Percentiles rank a stretch among this genome's conserved stretches.
Evolutionary conservation across 2,329 filamentous ascomycete genomes (phyloP).

Genomic region (Monosporascus sp.): DNA sequence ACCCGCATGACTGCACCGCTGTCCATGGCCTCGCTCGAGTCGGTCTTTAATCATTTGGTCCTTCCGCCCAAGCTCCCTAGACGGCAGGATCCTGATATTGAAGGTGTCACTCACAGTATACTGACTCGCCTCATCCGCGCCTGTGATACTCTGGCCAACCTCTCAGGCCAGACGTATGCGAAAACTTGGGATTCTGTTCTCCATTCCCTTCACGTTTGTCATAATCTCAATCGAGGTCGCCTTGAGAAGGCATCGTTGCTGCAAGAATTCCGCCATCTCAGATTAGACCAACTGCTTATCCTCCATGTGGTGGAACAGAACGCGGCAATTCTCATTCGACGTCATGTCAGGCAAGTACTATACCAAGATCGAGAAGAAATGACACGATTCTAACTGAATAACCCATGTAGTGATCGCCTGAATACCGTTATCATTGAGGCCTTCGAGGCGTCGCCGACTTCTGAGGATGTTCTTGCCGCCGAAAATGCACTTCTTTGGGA

Average conservation of each 20-base stretch:
- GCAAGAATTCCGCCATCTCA: conserved; percentile 8
- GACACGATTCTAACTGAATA: not conserved
- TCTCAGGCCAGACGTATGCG: too few relatives aligned
- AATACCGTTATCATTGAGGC: conserved; percentile 44
- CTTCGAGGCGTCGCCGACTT: conserved; percentile 49
- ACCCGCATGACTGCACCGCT: too few relatives aligned
- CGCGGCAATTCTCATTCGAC: conserved; percentile 18
- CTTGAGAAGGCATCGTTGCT: conserved; percentile 13
- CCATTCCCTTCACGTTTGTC: conserved; percentile 11
- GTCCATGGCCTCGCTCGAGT: too few relatives aligned
- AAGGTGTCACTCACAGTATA: too few relatives aligned
- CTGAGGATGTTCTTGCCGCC: conserved; percentile 41
- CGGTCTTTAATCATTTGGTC: too few relatives aligned
- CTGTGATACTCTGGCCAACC: too few relatives aligned
- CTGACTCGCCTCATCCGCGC: too few relatives aligned
- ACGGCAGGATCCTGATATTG: too few relatives aligned
- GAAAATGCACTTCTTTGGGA: conserved; percentile 44
- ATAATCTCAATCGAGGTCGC: conserved; percentile 11
- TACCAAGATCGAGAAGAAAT: too few relatives aligned
- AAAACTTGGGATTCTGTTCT: too few relatives aligned
- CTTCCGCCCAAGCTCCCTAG: too few relatives aligned
- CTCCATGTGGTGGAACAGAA: conserved; percentile 22
- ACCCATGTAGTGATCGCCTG: conserved; percentile 5
- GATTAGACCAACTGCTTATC: conserved; percentile 10
- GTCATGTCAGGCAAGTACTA: conserved; percentile 11